Conservation (phyloP, 176 grass and related monocot genomes). For the Oryza longistaminata region DNA sequence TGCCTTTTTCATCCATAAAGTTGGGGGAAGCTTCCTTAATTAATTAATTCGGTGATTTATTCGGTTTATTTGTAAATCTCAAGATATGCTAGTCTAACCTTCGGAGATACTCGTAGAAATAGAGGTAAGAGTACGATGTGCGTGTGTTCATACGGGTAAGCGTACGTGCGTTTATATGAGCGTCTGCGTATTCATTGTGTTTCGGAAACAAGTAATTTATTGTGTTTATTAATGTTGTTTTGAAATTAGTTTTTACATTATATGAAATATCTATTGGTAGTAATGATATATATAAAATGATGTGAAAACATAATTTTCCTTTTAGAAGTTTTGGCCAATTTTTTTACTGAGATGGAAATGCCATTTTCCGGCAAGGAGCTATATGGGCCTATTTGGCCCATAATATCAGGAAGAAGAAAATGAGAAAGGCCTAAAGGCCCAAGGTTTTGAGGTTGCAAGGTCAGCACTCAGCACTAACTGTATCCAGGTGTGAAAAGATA, state of each 20-base stretch:
- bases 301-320: background rate
- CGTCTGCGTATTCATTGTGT: too few species aligned
- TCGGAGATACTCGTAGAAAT: too few species aligned
- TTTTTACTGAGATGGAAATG: too few species aligned
- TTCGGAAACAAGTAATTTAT: too few species aligned
- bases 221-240: background rate
- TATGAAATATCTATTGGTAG: background rate
- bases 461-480: background rate
- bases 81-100: too few species aligned
- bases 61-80: too few species aligned
- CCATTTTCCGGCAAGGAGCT: background rate
- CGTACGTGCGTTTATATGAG: too few species aligned
- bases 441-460: background rate
- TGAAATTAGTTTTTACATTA: background rate
- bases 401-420: background rate
- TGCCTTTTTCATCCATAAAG: background rate
- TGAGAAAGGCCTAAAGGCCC: background rate
- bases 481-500: background rate
- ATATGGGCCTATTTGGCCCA: background rate
- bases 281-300: background rate
- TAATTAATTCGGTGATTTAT: too few species aligned
- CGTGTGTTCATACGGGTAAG: too few species aligned
- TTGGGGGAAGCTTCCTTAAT: background rate
- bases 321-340: too few species aligned
- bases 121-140: too few species aligned